Evolutionary conservation across 192 early-diverging fungal species (phyloP), one percentile per base, ranked within the genome.

Genomic region (Entomortierella beljakovae): DNA sequence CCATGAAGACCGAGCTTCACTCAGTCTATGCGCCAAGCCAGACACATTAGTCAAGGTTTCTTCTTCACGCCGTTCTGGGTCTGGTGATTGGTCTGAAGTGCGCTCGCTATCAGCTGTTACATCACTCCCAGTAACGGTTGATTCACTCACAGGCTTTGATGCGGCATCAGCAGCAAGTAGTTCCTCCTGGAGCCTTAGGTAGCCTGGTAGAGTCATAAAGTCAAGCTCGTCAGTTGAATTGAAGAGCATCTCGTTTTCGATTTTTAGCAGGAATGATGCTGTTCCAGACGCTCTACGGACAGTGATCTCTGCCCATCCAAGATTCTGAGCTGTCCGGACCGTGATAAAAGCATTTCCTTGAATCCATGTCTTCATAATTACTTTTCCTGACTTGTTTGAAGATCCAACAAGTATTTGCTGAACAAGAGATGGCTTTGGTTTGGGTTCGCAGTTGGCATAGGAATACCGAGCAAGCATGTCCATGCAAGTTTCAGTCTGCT

Each of bases 381-480:
- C 83, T 46, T 87, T 88, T 25, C 86, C 80, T 46, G 84, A 62
- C 40, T 81, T 82, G 9, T 43, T 70, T 29, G 63, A 23, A 37
- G 75, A 67, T 15, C 81, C 86, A 46, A 89, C 69, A 22, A 91
- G 76, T n/a, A 87, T 66, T 29, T 87, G 75, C n/a, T 81, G 80
- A 23, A 87, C 86, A 51, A 86, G 80, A 0, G 81, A 86, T 33
- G 83, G 80, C 28, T 80, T 65, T 3, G 93, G 89, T 64, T 88
- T 90, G 9, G 90, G 88, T 32, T 80, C 83, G 54, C 85, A 88
- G 69, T 94, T 92, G 13, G 90, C 88, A 81, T 87, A 96, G 31
- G 93, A 87, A 81, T 94, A 93, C 37, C 95, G 91, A 26, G 94
- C 82, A 26, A 99, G 84, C 93, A 98, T 94, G 68, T 99, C 98